These are phyloP conservation scores for Aspergillus coremiiformis DNA, from an alignment of 495 filamentous ascomycete species.

Conservation along the genomic window DNA sequence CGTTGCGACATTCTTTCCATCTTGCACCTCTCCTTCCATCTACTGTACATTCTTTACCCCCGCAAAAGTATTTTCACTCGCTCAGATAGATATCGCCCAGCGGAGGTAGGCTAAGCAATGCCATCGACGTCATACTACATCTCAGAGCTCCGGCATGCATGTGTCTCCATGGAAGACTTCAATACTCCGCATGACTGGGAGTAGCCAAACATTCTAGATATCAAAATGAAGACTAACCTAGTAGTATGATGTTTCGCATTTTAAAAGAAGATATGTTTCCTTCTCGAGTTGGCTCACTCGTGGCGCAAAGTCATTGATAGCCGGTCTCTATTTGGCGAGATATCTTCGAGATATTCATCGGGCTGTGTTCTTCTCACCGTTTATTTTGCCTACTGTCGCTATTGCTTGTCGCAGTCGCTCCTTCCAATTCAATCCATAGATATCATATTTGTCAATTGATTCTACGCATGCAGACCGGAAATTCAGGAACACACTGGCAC, in stretches of 20 bases:
- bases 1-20: background rate
- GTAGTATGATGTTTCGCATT: background rate
- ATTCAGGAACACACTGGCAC: background rate
- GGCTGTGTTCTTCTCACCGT: too few relatives aligned
- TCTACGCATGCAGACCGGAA: background rate
- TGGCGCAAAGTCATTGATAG: background rate
- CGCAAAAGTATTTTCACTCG: background rate
- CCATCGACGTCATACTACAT: slow-evolving; percentile 11
- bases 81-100: background rate
- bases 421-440: background rate
- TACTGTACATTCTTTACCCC: background rate
- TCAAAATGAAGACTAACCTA: background rate
- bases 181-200: slow-evolving; percentile 4
- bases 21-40: background rate
- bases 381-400: too few relatives aligned
- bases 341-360: background rate
- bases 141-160: slow-evolving; percentile 4
- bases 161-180: background rate
- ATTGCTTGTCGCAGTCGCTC: background rate
- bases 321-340: background rate
- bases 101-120: background rate
- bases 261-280: background rate
- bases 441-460: background rate
- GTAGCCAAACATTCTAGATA: background rate
- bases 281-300: background rate